Evolutionary conservation across 805 yeast species (phyloP).

Genomic region (Nakazawaea populi): DNA sequence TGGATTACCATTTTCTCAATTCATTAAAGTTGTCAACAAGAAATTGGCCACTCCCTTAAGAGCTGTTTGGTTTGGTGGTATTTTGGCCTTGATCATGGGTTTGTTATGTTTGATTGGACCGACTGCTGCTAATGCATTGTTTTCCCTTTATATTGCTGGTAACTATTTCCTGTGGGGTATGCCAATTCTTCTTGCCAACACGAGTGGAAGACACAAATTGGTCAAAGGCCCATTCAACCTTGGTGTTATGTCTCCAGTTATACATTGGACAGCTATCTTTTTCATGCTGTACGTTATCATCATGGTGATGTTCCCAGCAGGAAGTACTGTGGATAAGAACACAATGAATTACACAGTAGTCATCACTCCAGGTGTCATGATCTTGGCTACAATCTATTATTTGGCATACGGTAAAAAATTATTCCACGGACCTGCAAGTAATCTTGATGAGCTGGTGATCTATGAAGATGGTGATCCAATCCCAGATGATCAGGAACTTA

Average conservation of each 20-base stretch:
- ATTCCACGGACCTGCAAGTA: conserved; percentile 48
- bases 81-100: conserved; percentile 47
- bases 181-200: conserved; percentile 50
- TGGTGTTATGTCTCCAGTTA: conserved; percentile 41
- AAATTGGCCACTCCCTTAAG: conserved; percentile 56
- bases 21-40: conserved; percentile 52
- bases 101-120: conserved; percentile 51
- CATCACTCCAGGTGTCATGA: conserved; percentile 57
- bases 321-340: conserved; percentile 29
- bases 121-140: conserved; percentile 63
- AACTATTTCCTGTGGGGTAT: conserved; percentile 58
- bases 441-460: background rate
- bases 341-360: conserved; percentile 70
- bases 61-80: conserved; percentile 52
- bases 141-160: conserved; percentile 58
- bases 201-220: conserved; percentile 43
- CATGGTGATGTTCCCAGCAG: conserved; percentile 57
- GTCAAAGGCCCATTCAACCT: conserved; percentile 63
- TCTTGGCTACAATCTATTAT: conserved; percentile 47
- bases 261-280: conserved; percentile 39
- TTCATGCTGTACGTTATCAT: conserved; percentile 51
- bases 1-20: conserved; percentile 58
- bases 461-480: conserved; percentile 7
- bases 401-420: conserved; percentile 43
- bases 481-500: conserved; percentile 7